Base-by-base conservation (phyloP, 2,329 filamentous ascomycete species). In the Claviceps sp. region DNA sequence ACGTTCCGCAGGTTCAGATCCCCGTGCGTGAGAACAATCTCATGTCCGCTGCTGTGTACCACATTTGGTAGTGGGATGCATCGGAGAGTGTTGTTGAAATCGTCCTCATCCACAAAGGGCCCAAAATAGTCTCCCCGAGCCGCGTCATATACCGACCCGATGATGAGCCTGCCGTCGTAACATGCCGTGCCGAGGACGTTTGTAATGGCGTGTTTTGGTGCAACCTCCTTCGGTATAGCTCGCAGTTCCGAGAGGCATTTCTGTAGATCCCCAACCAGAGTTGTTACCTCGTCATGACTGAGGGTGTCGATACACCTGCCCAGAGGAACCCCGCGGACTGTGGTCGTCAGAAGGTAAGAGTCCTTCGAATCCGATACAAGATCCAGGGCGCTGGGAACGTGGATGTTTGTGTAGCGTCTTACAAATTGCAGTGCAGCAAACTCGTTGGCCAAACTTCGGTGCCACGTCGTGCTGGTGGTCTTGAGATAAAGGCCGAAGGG, bases 21-120 rank as follows among this genome's bases (percentile, higher is more conserved):
- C 5, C 62, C 60, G 22, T 78, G 74, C 1, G 73, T 74, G 52
- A 78, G 72, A 0, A 71, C 64, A 16, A 58, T 53, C 0, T 22
- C 11, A 24, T 59, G 53, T 2, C 50, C 52, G 14, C 22, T 46
- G 13, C 16, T 7, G 5, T 56, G 54, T 11, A 40, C 42, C 18
- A 54, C 40, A 42, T 20, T 18, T 4, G 53, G 54, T 5, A 57
- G 18, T 0, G 44, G 44, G 0, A 13, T 9, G 2, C 47, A n/a
- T 4, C 20, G 40, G 0, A 55, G 50, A 24, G 2, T 42, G 6
- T 51, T 1, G n/a, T 57, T 56, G 22, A 58, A 59, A 16, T 58
- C 54, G 2, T 52, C 47, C 40, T 55, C 54, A 3, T 41, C 13
- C 1, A 1, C 40, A 4, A 57, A 59, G 0, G 57, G 55, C 5